These are phyloP conservation scores for Ustilago cynodontis DNA, from an alignment of 1,284 basidiomycete genomes.

Conservation along the genomic window DNA sequence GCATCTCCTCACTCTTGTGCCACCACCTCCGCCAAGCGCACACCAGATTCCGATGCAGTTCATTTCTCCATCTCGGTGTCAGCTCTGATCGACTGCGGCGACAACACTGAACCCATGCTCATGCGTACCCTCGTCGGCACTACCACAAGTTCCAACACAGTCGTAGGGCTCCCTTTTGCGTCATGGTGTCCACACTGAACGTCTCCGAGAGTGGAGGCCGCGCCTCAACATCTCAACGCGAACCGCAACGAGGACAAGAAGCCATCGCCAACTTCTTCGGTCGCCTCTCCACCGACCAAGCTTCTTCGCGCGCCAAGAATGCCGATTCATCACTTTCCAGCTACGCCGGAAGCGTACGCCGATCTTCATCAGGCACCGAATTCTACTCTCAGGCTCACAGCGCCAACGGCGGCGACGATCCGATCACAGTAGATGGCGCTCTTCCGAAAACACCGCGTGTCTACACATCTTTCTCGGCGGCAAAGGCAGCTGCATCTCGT, in stretches of 20 bases:
- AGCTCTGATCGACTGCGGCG: conserved; percentile 12
- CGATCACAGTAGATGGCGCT: conserved; percentile 1
- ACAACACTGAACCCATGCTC: background rate
- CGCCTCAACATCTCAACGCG: conserved; percentile 24
- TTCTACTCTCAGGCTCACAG: conserved; percentile 41
- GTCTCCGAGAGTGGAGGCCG: conserved; percentile 13
- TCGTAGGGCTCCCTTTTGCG: background rate
- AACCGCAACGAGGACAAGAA: conserved; percentile 42
- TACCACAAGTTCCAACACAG: background rate
- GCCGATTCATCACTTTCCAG: conserved; percentile 30
- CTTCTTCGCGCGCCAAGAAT: conserved; percentile 21
- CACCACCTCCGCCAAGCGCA: background rate
- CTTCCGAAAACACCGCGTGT: conserved; percentile 28
- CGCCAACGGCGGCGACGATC: conserved; percentile 18
- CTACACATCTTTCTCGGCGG: conserved; percentile 41
- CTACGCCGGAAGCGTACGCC: conserved; percentile 37
- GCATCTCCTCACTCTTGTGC: background rate
- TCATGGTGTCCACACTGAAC: conserved; percentile 28
- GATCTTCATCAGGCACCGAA: conserved; percentile 35
- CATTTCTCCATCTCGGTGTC: background rate
- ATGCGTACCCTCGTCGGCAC: conserved; percentile 4
- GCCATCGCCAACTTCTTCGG: conserved; percentile 49
- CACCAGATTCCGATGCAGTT: background rate
- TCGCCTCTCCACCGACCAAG: conserved; percentile 40
- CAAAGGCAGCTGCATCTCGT: conserved; percentile 46